phyloP scores from a whole-genome alignment of 257 asterid species.

The Solanum rostratum region DNA sequence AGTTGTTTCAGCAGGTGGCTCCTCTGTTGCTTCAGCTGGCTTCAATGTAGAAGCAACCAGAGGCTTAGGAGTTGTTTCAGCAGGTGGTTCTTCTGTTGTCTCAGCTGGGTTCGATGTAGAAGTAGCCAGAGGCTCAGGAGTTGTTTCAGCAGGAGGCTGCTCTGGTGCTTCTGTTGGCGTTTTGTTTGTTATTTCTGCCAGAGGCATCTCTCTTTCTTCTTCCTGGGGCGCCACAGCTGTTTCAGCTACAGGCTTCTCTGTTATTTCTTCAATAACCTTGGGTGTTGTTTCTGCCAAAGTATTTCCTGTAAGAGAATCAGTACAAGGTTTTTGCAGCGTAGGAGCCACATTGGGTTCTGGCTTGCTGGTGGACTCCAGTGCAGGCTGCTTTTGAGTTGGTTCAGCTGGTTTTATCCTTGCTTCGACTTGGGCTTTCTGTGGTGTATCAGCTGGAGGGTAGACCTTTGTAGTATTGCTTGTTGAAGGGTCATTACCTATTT shows the following conservation, averaged over 20 bases:
- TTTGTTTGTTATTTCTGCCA: background rate
- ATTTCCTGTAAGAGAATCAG: slow-evolving; percentile 15
- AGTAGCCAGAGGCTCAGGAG: background rate
- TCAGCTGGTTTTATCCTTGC: background rate
- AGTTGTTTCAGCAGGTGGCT: background rate
- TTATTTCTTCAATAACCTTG: slow-evolving; percentile 2
- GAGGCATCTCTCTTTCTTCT: background rate
- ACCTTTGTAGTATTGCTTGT: slow-evolving; percentile 13
- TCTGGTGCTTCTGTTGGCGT: background rate
- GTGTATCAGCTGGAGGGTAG: slow-evolving; percentile 7
- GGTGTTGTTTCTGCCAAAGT: background rate
- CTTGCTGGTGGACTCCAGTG: background rate
- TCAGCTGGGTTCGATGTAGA: background rate
- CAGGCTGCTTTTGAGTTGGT: background rate
- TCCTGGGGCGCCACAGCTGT: background rate
- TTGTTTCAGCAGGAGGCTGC: background rate
- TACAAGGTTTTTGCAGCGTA: slow-evolving; percentile 12
- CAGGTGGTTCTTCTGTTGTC: background rate
- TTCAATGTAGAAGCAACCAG: background rate
- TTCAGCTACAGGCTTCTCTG: background rate
- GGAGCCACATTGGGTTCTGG: background rate
- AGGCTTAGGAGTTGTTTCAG: background rate
- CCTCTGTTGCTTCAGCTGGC: background rate
- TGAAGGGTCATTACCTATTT: slow-evolving; percentile 14
- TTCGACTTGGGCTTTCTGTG: slow-evolving; percentile 1